Percentiles rank a stretch among this genome's conserved stretches.
These are phyloP conservation scores for Euphorbia corollata DNA, from an alignment of 441 rosid species.

Conservation along the genomic window DNA sequence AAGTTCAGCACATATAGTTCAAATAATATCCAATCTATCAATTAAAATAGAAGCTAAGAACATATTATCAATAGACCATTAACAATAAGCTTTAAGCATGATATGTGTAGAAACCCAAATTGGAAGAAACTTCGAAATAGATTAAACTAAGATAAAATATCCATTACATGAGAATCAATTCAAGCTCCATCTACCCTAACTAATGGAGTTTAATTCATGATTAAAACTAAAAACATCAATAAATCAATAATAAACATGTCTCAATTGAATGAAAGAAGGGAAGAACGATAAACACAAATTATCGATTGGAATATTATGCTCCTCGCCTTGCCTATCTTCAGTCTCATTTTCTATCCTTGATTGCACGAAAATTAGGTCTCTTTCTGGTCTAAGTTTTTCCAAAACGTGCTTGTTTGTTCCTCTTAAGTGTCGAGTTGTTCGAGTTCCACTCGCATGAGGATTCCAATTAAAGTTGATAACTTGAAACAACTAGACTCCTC, in stretches of 20 bases:
- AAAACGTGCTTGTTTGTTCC: too few relatives aligned
- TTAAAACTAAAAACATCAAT: background rate
- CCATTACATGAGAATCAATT: background rate
- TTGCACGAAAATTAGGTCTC: background rate
- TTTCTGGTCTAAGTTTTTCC: background rate
- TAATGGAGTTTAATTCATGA: background rate
- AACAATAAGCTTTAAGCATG: too few relatives aligned
- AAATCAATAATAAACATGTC: background rate
- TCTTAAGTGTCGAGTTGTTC: too few relatives aligned
- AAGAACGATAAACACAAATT: background rate
- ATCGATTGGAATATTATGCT: background rate
- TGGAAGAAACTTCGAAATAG: background rate
- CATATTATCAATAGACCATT: background rate
- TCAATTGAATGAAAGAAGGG: background rate
- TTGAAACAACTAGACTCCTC: too few relatives aligned
- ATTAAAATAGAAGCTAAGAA: background rate
- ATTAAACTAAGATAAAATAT: background rate
- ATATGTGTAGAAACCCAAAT: constrained; percentile 5
- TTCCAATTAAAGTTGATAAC: too few relatives aligned
- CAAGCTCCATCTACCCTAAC: background rate
- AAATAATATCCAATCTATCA: background rate
- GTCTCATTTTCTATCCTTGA: background rate
- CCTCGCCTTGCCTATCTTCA: background rate
- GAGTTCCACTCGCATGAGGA: too few relatives aligned
- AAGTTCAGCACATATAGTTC: background rate